Evolutionary conservation across 1,284 basidiomycete genomes (phyloP), one percentile per base, ranked within the genome.

Genomic region (Grifola frondosa): DNA sequence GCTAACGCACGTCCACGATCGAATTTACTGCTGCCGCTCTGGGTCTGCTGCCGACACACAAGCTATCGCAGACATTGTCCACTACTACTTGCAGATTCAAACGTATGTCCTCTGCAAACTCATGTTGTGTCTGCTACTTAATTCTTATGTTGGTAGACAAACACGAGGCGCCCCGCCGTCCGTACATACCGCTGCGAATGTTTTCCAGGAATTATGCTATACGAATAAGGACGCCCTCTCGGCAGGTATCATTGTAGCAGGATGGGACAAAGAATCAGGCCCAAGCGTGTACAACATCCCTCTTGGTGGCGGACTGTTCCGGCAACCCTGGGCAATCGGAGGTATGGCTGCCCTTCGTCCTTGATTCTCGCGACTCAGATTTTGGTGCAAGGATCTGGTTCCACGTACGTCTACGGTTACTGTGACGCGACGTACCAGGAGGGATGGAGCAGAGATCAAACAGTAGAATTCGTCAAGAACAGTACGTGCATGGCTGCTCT

Each of bases 41-140:
- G 96, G 96, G 38, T 97, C 94, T 44, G 95, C 97, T 36, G 97
- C 96, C 31, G 96, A 99, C 67, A 99, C 96, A 1, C 96, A 97
- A 68, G 94, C 96, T 33, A 78, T 99, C 31, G 97, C 97, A 36
- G 97, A 99, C 65, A 77, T 86, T 17, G 91, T 97, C 13, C 89
- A 95, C 62, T 87, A 91, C 66, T 77, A 88, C 56, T 79, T 94
- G 32, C 92, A 96, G 64, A 75, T 94, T 66, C 82, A 84, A 64
- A 77, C 82, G 78, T 87, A 63, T 40, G 79, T 65, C 10, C 6
- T 22, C 12, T n/a, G n/a, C n/a, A n/a, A n/a, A n/a, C n/a, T n/a
- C n/a, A n/a, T n/a, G n/a, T n/a, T n/a, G n/a, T n/a, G n/a, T n/a
- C n/a, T n/a, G n/a, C n/a, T n/a, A n/a, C 24, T 6, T n/a, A 2